phyloP scores from a whole-genome alignment of 768 basidiomycete species.

The Tubosaeta sp. region DNA sequence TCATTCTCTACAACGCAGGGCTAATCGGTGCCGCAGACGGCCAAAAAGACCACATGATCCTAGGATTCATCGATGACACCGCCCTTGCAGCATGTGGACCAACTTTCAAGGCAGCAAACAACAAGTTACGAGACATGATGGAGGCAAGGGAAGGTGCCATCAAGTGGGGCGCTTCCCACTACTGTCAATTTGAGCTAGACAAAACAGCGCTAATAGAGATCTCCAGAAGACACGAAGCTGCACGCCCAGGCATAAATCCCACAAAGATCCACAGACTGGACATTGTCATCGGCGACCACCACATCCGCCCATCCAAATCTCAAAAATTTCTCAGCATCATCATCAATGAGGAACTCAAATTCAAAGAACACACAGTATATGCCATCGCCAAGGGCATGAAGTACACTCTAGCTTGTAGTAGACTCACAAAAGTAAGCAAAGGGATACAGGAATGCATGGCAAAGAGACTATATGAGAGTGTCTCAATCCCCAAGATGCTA shows the following conservation, averaged over 20 bases:
- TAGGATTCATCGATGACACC: constrained; percentile 6
- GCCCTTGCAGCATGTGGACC: neutral
- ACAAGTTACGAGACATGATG: constrained; percentile 1
- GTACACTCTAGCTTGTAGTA: too few species aligned
- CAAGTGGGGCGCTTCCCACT: neutral
- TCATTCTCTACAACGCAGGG: constrained; percentile 24
- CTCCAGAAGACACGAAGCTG: too few species aligned
- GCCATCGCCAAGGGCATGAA: too few species aligned
- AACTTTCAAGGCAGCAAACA: neutral
- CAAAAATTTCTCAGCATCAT: constrained; percentile 31
- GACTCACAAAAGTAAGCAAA: too few species aligned
- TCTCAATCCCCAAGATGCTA: too few species aligned
- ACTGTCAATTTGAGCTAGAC: constrained; percentile 3
- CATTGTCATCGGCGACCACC: neutral
- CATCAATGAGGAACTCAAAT: constrained; percentile 28
- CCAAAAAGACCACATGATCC: neutral
- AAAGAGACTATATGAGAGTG: too few species aligned
- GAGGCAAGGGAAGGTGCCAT: too few species aligned
- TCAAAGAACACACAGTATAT: constrained; percentile 17
- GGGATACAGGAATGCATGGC: too few species aligned
- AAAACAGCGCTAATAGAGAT: neutral
- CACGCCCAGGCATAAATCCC: neutral
- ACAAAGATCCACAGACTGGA: too few species aligned
- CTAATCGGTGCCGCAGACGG: constrained; percentile 7
- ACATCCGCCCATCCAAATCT: constrained; percentile 16